Evolutionary conservation across 352 stramenopile genomes (phyloP), one percentile per base, ranked within the genome.

Genomic region (Phytophthora hybrid): DNA sequence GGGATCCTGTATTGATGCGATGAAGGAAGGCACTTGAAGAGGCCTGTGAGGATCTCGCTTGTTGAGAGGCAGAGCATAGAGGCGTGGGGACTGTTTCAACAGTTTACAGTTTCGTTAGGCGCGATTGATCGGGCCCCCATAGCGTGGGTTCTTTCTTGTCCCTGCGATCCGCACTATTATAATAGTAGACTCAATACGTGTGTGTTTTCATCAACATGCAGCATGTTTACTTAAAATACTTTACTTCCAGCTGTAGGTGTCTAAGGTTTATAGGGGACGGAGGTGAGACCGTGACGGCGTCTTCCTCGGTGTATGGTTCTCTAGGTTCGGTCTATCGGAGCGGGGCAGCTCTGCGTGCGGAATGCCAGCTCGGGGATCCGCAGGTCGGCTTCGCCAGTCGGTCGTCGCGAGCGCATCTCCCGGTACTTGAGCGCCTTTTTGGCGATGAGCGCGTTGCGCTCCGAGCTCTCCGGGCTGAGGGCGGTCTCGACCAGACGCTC

Each of bases 361-460:
- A 66, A 7, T 26, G 52, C 19, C 66, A 65, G 61, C 16, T 59
- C 53, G 6, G 10, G 16, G n/a, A 3, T 44, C 19, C 5, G 19
- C 49, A 51, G 53, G 14, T 49, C 41, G 14, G 41, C 41, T 31
- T 8, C 8, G 3, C n/a, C 10, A 34, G 72, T 68, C 18, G 73
- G 73, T 70, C 69, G 54, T 39, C 56, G 63, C 1, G 73, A 56
- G 14, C 73, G 69, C 69, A 66, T 80, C 57, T 77, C 57, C 10
- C 73, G 73, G 56, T 80, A 80, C 63, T 69, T 73, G 56, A 80
- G 63, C n/a, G 73, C 73, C 29, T 77, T 80, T 56, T 77, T 71
- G 31, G 73, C 73, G 59, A 80, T 77, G 14, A 80, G 73, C 2
- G 73, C 73, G 41, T 80, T 80, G 47, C 69, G 63, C 23, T 80